Conservation (phyloP, 805 yeast species). For the Lipomyces kockii region DNA sequence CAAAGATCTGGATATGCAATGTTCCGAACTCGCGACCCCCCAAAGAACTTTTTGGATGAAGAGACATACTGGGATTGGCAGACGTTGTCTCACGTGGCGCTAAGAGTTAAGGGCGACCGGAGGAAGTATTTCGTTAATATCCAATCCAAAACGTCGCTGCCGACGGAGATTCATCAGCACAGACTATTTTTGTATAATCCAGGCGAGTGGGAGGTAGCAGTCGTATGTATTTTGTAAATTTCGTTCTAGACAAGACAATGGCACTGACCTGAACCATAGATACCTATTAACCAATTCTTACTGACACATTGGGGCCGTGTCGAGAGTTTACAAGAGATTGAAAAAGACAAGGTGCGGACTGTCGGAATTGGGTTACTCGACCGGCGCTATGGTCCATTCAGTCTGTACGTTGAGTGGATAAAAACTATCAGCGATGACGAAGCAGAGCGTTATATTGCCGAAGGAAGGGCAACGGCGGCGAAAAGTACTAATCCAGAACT, state of each 20-base stretch:
- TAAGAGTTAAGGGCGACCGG: constrained; percentile 46
- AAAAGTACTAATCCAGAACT: neutral
- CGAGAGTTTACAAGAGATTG: constrained; percentile 59
- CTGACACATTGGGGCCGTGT: constrained; percentile 81
- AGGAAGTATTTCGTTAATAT: constrained; percentile 78
- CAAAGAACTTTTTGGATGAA: constrained; percentile 49
- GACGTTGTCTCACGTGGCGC: constrained; percentile 61
- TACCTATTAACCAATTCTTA: constrained; percentile 78
- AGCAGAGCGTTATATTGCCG: constrained; percentile 21
- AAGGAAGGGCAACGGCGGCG: constrained; percentile 13
- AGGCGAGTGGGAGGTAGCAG: constrained; percentile 82
- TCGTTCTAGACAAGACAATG: neutral
- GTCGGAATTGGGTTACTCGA: constrained; percentile 81
- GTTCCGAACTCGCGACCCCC: constrained; percentile 77
- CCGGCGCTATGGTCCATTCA: constrained; percentile 75
- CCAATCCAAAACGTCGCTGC: constrained; percentile 78
- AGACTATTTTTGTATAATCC: constrained; percentile 71
- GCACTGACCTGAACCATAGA: constrained; percentile 14
- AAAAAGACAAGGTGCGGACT: constrained; percentile 67
- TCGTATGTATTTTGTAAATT: constrained; percentile 43
- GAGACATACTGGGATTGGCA: constrained; percentile 70
- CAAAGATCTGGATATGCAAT: constrained; percentile 74
- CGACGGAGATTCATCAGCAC: constrained; percentile 82
- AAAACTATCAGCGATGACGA: constrained; percentile 45
- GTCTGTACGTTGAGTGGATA: constrained; percentile 70